Percentiles rank a stretch among this genome's conserved stretches.
Evolutionary conservation across 768 basidiomycete species (phyloP).

Genomic region (Pisolithus microcarpus): DNA sequence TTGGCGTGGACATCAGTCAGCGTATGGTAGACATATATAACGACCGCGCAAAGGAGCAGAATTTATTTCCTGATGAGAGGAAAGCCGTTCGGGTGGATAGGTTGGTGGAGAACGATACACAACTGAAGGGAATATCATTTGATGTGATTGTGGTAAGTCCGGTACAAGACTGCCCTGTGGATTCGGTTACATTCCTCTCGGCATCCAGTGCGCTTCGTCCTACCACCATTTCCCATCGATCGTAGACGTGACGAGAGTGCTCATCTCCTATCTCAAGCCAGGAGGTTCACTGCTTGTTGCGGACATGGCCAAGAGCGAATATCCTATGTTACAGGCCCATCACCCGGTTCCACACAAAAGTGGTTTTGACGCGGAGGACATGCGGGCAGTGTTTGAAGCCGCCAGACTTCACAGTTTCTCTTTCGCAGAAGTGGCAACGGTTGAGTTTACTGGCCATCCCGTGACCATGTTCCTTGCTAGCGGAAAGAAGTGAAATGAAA

Average conservation of each 20-base stretch:
- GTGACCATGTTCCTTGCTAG: conserved; percentile 45
- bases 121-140: conserved; percentile 48
- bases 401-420: conserved; percentile 41
- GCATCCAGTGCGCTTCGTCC: conserved; percentile 43
- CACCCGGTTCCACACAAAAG: conserved; percentile 44
- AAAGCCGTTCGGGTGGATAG: conserved; percentile 41
- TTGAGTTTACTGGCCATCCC: conserved; percentile 23
- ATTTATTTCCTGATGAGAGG: conserved; percentile 55
- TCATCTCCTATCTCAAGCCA: conserved; percentile 50
- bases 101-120: conserved; percentile 39
- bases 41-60: conserved; percentile 43
- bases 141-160: conserved; percentile 55
- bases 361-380: conserved; percentile 42
- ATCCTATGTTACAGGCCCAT: conserved; percentile 19
- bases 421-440: conserved; percentile 28
- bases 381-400: conserved; percentile 39
- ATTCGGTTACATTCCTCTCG: not conserved
- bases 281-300: conserved; percentile 48
- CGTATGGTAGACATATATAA: conserved; percentile 58
- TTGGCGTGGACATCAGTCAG: conserved; percentile 67
- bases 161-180: not conserved
- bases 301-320: conserved; percentile 37
- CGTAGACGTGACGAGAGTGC: conserved; percentile 38
- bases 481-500: conserved; percentile 27
- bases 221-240: conserved; percentile 53